phyloP scores from a whole-genome alignment of 768 basidiomycete genomes.

The Tricholoma bakamatsutake region DNA sequence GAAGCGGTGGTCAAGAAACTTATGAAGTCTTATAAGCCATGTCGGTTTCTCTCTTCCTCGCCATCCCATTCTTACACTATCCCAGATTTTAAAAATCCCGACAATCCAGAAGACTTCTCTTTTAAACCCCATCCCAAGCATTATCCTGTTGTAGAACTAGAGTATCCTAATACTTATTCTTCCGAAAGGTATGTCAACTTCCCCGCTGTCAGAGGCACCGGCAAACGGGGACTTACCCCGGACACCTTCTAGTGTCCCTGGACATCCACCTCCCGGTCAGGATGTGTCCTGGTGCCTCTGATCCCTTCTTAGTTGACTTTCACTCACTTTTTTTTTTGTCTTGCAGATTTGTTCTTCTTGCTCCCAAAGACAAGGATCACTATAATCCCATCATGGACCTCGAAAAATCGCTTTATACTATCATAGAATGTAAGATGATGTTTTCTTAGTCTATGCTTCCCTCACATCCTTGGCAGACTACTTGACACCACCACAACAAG shows the following conservation, averaged over 20 bases:
- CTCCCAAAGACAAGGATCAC: constrained; percentile 80
- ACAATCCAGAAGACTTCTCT: constrained; percentile 53
- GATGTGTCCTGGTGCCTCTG: background rate
- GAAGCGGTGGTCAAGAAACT: constrained; percentile 57
- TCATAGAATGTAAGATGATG: constrained; percentile 56
- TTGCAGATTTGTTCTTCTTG: constrained; percentile 66
- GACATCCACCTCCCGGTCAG: background rate
- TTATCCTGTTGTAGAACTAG: constrained; percentile 65
- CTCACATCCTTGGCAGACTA: constrained; percentile 41
- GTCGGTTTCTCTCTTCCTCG: constrained; percentile 34
- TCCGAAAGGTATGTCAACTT: constrained; percentile 52
- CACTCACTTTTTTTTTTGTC: background rate
- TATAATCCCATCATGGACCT: constrained; percentile 83
- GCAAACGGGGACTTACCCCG: background rate
- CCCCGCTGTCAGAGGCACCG: background rate
- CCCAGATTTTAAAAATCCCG: constrained; percentile 65
- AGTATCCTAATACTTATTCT: constrained; percentile 71
- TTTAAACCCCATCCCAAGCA: constrained; percentile 58
- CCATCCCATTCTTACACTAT: constrained; percentile 1
- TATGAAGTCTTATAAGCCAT: constrained; percentile 63
- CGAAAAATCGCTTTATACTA: constrained; percentile 63
- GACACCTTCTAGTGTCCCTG: background rate
- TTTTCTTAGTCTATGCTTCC: background rate
- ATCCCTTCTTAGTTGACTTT: background rate
- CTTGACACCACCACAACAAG: constrained; percentile 58